phyloP scores from a whole-genome alignment of 1,284 basidiomycete genomes.

The Peniophora sp. region DNA sequence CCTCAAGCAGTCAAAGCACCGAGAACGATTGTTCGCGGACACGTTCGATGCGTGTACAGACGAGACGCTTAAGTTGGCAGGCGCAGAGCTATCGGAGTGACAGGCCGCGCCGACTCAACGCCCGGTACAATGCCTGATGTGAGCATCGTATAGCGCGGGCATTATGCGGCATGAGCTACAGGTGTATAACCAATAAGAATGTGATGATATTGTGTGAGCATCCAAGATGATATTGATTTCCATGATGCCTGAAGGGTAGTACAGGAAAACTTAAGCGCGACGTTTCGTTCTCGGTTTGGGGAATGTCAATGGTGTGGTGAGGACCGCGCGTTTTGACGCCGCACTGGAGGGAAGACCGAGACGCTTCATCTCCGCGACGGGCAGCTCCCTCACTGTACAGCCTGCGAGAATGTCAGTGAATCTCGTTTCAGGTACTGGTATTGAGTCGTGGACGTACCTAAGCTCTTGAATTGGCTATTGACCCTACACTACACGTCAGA shows the following conservation, averaged over 20 bases:
- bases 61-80: too few species aligned
- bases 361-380: constrained; percentile 54
- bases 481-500: constrained; percentile 12
- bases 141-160: too few species aligned
- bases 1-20: too few species aligned
- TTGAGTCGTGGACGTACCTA: constrained; percentile 12
- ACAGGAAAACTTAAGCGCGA: constrained; percentile 8
- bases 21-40: too few species aligned
- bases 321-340: constrained; percentile 58
- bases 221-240: too few species aligned
- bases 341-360: constrained; percentile 58
- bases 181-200: too few species aligned
- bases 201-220: too few species aligned
- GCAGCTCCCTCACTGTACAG: constrained; percentile 60
- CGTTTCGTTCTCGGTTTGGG: constrained; percentile 52
- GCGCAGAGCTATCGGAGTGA: too few species aligned
- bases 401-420: constrained; percentile 28
- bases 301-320: constrained; percentile 72
- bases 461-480: constrained; percentile 25
- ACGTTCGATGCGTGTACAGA: too few species aligned
- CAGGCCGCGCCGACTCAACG: too few species aligned
- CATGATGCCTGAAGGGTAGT: not conserved
- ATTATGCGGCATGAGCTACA: too few species aligned
- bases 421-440: not conserved
- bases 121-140: too few species aligned